A percentile compares a stretch with the other conserved stretches of the same genome.
phyloP scores from a whole-genome alignment of 2,329 filamentous ascomycete species.

The Trichoderma cornu-damae region DNA sequence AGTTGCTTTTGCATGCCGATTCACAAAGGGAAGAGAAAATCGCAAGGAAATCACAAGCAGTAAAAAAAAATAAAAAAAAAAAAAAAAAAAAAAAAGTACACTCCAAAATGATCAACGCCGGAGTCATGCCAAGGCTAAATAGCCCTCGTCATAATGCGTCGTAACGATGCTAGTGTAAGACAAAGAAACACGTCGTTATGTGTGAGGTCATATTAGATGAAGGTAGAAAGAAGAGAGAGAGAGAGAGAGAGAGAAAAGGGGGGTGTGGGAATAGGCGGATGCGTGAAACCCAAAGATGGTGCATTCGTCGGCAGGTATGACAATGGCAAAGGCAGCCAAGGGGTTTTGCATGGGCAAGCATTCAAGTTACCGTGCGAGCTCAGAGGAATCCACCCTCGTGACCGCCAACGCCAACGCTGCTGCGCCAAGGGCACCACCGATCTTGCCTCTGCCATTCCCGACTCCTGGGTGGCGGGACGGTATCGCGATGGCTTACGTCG shows the following conservation, averaged over 20 bases:
- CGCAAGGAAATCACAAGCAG: too few relatives aligned
- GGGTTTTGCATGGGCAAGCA: background rate
- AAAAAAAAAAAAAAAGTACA: background rate
- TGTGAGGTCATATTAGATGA: conserved; percentile 1
- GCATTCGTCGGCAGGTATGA: background rate
- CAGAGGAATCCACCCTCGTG: conserved; percentile 52
- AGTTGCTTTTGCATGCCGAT: background rate
- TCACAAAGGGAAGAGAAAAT: background rate
- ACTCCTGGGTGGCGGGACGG: conserved; percentile 31
- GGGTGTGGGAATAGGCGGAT: background rate
- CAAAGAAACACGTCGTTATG: conserved; percentile 14
- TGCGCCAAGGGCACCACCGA: conserved; percentile 52
- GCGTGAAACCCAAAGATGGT: background rate
- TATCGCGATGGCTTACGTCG: conserved; percentile 42
- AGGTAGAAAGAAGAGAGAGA: background rate
- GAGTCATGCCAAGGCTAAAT: conserved; percentile 17
- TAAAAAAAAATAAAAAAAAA: background rate
- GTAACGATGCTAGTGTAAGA: conserved; percentile 18
- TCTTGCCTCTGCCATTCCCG: conserved; percentile 36
- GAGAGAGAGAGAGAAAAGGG: too few relatives aligned
- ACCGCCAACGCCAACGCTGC: conserved; percentile 51
- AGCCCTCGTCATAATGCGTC: conserved; percentile 18
- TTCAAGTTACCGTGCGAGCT: background rate
- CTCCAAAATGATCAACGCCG: conserved; percentile 15
- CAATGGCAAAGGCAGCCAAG: background rate